Percentiles rank a stretch among this genome's conserved stretches.
Evolutionary conservation across 2,329 filamentous ascomycete genomes (phyloP).

Genomic region (Cercospora beticola): DNA sequence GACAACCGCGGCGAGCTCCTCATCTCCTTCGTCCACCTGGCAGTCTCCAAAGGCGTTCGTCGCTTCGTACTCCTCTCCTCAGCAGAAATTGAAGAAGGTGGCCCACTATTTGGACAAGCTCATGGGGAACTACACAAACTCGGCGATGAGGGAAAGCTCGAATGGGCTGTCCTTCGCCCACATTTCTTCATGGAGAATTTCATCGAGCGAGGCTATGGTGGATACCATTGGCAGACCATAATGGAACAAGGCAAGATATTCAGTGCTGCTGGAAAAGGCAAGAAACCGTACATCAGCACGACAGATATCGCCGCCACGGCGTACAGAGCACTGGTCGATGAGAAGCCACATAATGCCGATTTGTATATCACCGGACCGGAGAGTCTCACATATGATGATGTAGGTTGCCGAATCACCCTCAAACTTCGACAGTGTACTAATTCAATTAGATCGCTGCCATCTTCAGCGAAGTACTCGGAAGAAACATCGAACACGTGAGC

Average conservation of each 20-base stretch:
- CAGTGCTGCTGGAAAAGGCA: slow-evolving; percentile 47
- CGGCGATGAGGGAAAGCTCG: slow-evolving; percentile 32
- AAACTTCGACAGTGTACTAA: neutral
- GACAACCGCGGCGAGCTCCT: slow-evolving; percentile 29
- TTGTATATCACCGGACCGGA: slow-evolving; percentile 39
- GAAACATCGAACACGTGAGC: slow-evolving; percentile 14
- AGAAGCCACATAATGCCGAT: slow-evolving; percentile 45
- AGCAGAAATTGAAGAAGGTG: slow-evolving; percentile 17
- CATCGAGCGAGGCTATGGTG: slow-evolving; percentile 27
- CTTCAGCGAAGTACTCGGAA: slow-evolving; percentile 17
- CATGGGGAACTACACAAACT: slow-evolving; percentile 25
- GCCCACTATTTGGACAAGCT: slow-evolving; percentile 10
- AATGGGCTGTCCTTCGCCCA: slow-evolving; percentile 43
- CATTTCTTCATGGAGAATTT: slow-evolving; percentile 57
- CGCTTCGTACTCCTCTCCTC: slow-evolving; percentile 48
- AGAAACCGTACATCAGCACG: slow-evolving; percentile 49
- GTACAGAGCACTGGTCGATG: slow-evolving; percentile 43
- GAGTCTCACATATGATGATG: slow-evolving; percentile 37
- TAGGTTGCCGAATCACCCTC: neutral
- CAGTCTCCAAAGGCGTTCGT: slow-evolving; percentile 37
- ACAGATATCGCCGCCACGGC: slow-evolving; percentile 51
- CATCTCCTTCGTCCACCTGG: slow-evolving; percentile 47
- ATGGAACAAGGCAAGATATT: slow-evolving; percentile 44
- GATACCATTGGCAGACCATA: slow-evolving; percentile 38
- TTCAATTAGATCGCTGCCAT: slow-evolving; percentile 12